These are phyloP conservation scores for Cyclotella baltica DNA, from an alignment of 108 stramenopile genomes.

Conservation along the genomic window DNA sequence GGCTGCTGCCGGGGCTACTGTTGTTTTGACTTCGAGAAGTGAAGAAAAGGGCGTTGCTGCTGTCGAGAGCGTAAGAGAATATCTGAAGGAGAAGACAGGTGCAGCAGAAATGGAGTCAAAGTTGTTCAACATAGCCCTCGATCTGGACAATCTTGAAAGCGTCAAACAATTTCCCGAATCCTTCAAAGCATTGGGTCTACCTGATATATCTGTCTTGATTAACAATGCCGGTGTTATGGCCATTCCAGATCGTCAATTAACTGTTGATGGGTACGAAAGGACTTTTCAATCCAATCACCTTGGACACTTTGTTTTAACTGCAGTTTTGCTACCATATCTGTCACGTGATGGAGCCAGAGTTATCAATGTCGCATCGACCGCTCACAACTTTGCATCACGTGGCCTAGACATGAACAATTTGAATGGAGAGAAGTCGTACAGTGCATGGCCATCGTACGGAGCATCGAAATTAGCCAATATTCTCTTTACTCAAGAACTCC, in stretches of 20 bases:
- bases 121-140: constrained; percentile 59
- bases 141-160: constrained; percentile 67
- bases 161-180: constrained; percentile 68
- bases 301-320: constrained; percentile 87
- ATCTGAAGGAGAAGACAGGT: constrained; percentile 40
- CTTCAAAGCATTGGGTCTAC: constrained; percentile 45
- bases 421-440: constrained; percentile 70
- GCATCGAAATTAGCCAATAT: constrained; percentile 83
- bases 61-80: constrained; percentile 59
- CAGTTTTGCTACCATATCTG: constrained; percentile 61
- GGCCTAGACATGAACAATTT: constrained; percentile 71
- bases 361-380: constrained; percentile 76
- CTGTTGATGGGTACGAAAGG: constrained; percentile 85
- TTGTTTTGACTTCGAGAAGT: constrained; percentile 74
- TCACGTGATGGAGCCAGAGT: constrained; percentile 57
- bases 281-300: constrained; percentile 88
- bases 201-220: constrained; percentile 69
- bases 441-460: constrained; percentile 75
- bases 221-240: constrained; percentile 96
- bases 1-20: constrained; percentile 77
- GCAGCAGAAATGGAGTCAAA: constrained; percentile 28
- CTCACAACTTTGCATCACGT: constrained; percentile 55
- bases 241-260: constrained; percentile 67
- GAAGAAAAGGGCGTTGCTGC: constrained; percentile 63
- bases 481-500: constrained; percentile 83